Base-by-base conservation (phyloP, 2,329 filamentous ascomycete species). In the Coniosporium tulheliwenetii region DNA sequence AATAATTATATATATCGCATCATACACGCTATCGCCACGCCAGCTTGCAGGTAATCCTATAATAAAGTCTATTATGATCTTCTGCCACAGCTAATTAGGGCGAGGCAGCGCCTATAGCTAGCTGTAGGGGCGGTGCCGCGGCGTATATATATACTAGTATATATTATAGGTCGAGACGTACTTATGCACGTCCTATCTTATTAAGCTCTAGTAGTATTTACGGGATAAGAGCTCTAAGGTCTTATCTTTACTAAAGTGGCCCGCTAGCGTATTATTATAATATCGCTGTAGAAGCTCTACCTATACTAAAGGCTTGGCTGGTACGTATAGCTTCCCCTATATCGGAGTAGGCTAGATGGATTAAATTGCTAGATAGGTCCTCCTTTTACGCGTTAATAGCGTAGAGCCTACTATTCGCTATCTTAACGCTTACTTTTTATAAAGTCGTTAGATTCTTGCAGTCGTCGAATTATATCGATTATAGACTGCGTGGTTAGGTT, bases 1-100 rank as follows among this genome's bases (percentile, higher is more conserved):
- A 14, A 42, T 15, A 12, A 42, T 12, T 3, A 42, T 30, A 5
- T 39, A 26, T 15, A 42, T 42, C 12, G 34, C 34, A 15, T 36
- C 34, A 15, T 36, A 36, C 10, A 15, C 14, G 10, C 14, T 13
- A 13, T 15, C 36, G 8, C 26, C 8, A 14, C 12, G 29, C 32
- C 32, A 30, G 26, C 36, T 32, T 8, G 26, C 14, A 3, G 40
- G 12, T 13, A 39, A 13, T n/a, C 34, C 8, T 13, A 8, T n/a
- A n/a, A n/a, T n/a, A n/a, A n/a, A n/a, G n/a, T n/a, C n/a, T n/a
- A n/a, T n/a, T n/a, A n/a, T n/a, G n/a, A n/a, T n/a, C n/a, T n/a
- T n/a, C n/a, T n/a, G n/a, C n/a, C n/a, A n/a, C n/a, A n/a, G n/a
- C n/a, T n/a, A n/a, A n/a, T n/a, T n/a, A n/a, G n/a, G n/a, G n/a